phyloP scores from a whole-genome alignment of 78 protist species.

The Dictyostelium purpureum region DNA sequence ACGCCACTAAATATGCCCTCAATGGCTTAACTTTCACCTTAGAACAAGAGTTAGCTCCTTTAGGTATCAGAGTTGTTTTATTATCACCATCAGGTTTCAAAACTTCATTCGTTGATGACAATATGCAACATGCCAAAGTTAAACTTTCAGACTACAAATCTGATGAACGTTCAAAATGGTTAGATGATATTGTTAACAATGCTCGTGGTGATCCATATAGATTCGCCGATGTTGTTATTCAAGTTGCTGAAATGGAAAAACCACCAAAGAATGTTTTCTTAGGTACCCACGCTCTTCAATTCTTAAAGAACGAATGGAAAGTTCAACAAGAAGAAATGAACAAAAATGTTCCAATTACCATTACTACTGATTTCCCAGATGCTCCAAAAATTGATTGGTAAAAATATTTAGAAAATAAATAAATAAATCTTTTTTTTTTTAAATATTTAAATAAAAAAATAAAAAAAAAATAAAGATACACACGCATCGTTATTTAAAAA shows the following conservation, averaged over 20 bases:
- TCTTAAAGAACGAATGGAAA: neutral
- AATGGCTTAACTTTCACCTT: neutral
- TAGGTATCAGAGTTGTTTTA: neutral
- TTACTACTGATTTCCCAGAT: neutral
- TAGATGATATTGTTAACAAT: neutral
- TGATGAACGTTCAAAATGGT: neutral
- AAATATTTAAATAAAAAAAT: neutral
- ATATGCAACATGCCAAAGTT: neutral
- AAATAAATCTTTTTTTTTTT: neutral
- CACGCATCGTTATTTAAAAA: too few relatives aligned
- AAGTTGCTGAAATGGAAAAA: neutral
- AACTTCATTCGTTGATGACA: neutral
- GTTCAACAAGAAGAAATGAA: neutral
- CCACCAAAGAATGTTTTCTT: slow-evolving; percentile 33
- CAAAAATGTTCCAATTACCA: neutral
- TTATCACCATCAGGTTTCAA: slow-evolving; percentile 15
- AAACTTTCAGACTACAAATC: neutral
- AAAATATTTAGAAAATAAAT: neutral
- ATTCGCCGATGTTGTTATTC: neutral
- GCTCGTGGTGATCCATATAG: slow-evolving; percentile 58
- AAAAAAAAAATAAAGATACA: too few relatives aligned
- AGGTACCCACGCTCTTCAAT: neutral
- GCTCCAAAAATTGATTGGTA: neutral
- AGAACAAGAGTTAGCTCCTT: slow-evolving; percentile 4
- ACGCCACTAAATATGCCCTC: slow-evolving; percentile 17